Evolutionary conservation across 495 filamentous ascomycete genomes (phyloP), one percentile per base, ranked within the genome.

Genomic region (Aspergillus saccharolyticus): DNA sequence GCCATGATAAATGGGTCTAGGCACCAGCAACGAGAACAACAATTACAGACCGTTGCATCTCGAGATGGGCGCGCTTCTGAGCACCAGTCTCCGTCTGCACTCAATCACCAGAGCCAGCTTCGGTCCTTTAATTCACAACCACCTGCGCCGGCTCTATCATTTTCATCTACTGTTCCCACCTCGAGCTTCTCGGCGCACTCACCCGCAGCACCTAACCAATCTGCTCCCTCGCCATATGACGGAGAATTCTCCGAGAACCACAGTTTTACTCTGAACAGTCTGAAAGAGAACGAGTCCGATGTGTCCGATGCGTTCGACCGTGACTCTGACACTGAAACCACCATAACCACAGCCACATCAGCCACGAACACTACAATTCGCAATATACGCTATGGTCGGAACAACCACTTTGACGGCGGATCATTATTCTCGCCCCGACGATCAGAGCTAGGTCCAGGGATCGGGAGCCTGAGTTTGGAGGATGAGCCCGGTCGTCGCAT

Each of bases 281-380:
- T 76, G 43, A 73, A 67, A 53, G 63, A 56, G 20, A 64, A 66
- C 20, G 72, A 76, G 2, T 64, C 70, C 24, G 63, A 71, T 21
- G 53, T 44, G 0, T 75, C 69, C 1, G 71, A 76, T 45, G 50
- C 33, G 10, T 69, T 71, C n/a, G 75, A 76, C 22, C 66, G 60
- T 44, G 75, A 78, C 47, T 78, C 75, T 3, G 75, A 78, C 39
- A 68, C 60, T 21, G 75, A 76, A 58, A 76, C 75, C 10, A 65
- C 72, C 10, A 65, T 70, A 19, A 77, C 73, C 0, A 67, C 71
- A 10, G 64, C 71, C 15, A 76, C 72, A 0, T 66, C 60, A 6
- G 60, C 59, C 19, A 76, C 74, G 7, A 70, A 74, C 61, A 69
- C 64, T 44, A 76, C 73, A 0, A 71, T 69, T 25, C 69, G 55